Evolutionary conservation across 2,329 filamentous ascomycete species (phyloP).

Genomic region (Penicillium occitanis): DNA sequence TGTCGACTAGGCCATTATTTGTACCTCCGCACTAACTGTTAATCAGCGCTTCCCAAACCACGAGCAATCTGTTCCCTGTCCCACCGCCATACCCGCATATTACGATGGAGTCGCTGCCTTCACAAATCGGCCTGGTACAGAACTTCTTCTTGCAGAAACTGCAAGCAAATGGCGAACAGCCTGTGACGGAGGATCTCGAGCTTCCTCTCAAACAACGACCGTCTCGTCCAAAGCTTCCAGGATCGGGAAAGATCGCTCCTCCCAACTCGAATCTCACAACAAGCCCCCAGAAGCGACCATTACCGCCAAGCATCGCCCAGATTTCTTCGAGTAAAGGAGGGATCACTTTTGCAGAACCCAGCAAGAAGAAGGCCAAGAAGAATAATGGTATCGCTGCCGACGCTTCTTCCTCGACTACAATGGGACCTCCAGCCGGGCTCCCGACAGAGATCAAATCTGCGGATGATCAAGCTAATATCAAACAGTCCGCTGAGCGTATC

Average conservation of each 20-base stretch:
- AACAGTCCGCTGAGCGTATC: slow-evolving; percentile 21
- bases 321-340: slow-evolving; percentile 29
- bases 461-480: slow-evolving; percentile 32
- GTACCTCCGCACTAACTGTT: slow-evolving; percentile 5
- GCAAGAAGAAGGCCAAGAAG: slow-evolving; percentile 46
- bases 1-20: slow-evolving; percentile 22
- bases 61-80: slow-evolving; percentile 59
- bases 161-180: slow-evolving; percentile 76
- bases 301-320: slow-evolving; percentile 30
- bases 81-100: slow-evolving; percentile 75
- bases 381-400: slow-evolving; percentile 36
- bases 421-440: slow-evolving; percentile 24
- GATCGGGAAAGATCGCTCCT: slow-evolving; percentile 47
- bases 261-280: slow-evolving; percentile 33
- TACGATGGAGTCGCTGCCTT: slow-evolving; percentile 71
- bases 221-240: slow-evolving; percentile 45
- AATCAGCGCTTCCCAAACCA: slow-evolving; percentile 46
- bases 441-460: slow-evolving; percentile 29
- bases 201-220: slow-evolving; percentile 83
- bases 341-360: slow-evolving; percentile 33
- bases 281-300: slow-evolving; percentile 45
- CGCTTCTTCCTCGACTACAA: slow-evolving; percentile 13
- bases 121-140: slow-evolving; percentile 82
- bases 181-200: slow-evolving; percentile 91
- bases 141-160: slow-evolving; percentile 91